phyloP scores from a whole-genome alignment of 2,329 filamentous ascomycete genomes.

The Alternaria arborescens region DNA sequence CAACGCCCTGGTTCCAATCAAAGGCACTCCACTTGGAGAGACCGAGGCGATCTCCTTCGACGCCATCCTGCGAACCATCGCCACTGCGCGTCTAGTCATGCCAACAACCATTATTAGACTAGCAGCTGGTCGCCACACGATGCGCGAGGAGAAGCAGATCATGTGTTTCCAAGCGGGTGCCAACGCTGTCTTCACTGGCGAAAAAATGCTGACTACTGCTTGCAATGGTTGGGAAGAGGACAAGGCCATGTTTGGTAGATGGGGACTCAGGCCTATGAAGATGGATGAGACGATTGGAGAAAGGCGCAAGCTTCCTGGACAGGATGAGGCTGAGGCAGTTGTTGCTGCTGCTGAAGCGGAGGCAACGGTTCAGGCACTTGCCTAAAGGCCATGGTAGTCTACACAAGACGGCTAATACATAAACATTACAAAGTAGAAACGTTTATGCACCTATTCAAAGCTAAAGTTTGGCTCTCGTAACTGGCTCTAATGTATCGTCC shows the following conservation, averaged over 20 bases:
- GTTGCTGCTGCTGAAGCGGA: slow-evolving; percentile 20
- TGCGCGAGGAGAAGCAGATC: slow-evolving; percentile 88
- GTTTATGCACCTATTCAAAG: background rate
- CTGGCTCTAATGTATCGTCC: background rate
- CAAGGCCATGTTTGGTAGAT: slow-evolving; percentile 80
- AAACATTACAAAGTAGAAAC: background rate
- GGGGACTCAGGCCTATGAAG: slow-evolving; percentile 81
- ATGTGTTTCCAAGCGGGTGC: slow-evolving; percentile 90
- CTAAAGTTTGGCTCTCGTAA: slow-evolving; percentile 10
- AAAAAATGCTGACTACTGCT: slow-evolving; percentile 94
- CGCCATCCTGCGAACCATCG: slow-evolving; percentile 81
- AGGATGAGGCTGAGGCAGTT: slow-evolving; percentile 21
- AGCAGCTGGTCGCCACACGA: slow-evolving; percentile 82
- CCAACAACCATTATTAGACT: slow-evolving; percentile 86
- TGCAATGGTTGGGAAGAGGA: slow-evolving; percentile 94
- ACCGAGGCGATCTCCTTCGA: slow-evolving; percentile 76
- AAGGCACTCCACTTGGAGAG: slow-evolving; percentile 85
- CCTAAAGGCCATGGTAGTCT: background rate
- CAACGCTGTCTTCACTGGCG: slow-evolving; percentile 93
- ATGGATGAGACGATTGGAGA: slow-evolving; percentile 48
- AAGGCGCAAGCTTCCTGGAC: slow-evolving; percentile 31
- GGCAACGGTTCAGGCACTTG: slow-evolving; percentile 12
- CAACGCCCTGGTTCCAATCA: slow-evolving; percentile 89
- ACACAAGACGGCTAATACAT: background rate
- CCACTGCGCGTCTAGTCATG: slow-evolving; percentile 83